Evolutionary conservation across 2,329 filamentous ascomycete genomes (phyloP).

Genomic region (Lasiodiplodia sp.): DNA sequence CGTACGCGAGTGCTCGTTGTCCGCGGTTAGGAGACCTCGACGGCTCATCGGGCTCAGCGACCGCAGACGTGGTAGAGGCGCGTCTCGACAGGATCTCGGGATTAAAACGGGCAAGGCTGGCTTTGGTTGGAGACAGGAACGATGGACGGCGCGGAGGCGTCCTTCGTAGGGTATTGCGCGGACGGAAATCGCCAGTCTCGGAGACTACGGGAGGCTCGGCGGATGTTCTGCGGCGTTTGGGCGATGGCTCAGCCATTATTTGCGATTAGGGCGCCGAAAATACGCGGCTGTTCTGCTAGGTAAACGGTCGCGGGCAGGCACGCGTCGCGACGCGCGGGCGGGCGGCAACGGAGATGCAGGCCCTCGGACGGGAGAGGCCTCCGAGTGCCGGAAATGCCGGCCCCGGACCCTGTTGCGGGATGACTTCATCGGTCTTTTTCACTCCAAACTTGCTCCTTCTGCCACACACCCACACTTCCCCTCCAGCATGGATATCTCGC

Average conservation of each 20-base stretch:
- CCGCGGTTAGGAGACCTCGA: conserved; percentile 34
- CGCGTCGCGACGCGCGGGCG: conserved; percentile 16
- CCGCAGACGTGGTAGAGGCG: conserved; percentile 32
- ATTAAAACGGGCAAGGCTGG: conserved; percentile 49
- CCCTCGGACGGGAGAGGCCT: conserved; percentile 7
- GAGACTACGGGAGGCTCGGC: conserved; percentile 16
- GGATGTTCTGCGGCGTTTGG: conserved; percentile 46
- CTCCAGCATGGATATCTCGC: neutral
- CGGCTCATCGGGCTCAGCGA: conserved; percentile 31
- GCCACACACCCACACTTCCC: neutral
- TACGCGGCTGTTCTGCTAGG: neutral
- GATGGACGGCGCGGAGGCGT: conserved; percentile 46
- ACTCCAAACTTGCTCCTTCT: neutral
- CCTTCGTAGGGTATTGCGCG: conserved; percentile 34
- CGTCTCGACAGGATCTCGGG: conserved; percentile 36
- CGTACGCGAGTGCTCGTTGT: conserved; percentile 36
- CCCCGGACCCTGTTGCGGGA: neutral
- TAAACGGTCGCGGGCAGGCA: neutral
- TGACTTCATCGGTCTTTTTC: conserved; percentile 31
- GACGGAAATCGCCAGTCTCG: conserved; percentile 24
- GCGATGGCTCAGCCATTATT: conserved; percentile 30
- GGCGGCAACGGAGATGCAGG: neutral
- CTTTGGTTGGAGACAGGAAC: conserved; percentile 50
- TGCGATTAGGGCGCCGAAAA: neutral
- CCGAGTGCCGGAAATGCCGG: conserved; percentile 7